Evolutionary conservation across 306 rosid genomes (phyloP), one percentile per base, ranked within the genome.

Genomic region (Lablab purpureus): DNA sequence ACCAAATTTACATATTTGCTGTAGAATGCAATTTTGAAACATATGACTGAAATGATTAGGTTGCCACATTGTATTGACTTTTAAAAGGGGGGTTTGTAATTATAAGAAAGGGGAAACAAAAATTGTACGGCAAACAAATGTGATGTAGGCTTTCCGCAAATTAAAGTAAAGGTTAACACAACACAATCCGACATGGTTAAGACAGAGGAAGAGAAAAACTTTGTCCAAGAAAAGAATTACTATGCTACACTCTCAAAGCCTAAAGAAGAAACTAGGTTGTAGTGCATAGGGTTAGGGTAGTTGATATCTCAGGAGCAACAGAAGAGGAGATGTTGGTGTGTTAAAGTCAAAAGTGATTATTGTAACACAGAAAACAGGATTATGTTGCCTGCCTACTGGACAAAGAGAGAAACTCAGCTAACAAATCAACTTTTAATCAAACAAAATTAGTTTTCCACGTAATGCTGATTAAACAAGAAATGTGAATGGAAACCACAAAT

Each of bases 351-450:
- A 76, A 82, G 80, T 80, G 72, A 9, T 50, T 71, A 86, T 83
- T 79, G 49, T 79, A 46, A 55, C 83, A 76, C 60, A 40, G 34
- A 81, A 79, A 77, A 81, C 22, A 34, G 74, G 87, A 83, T 78
- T 83, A 40, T 85, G 86, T 82, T 83, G 83, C 88, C 89, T 89
- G 71, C 88, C 88, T 47, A 78, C 84, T 75, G 67, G 78, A 81
- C 93, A 86, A 50, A 45, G 63, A 50, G 76, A 80, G 78, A 86
- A 86, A 84, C 85, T 50, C 60, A 47, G 14, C 71, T 55, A 87
- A 82, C 76, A 71, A 83, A 58, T 67, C 68, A 41, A 63, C 82
- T 78, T 73, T 77, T 67, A 68, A 83, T 80, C 28, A 83, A 71
- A 41, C 32, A 80, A 74, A 41, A 32, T 5, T 32, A 32, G 6